Evolutionary conservation across 2,329 filamentous ascomycete genomes (phyloP).

Genomic region (Aspergillus awamori): DNA sequence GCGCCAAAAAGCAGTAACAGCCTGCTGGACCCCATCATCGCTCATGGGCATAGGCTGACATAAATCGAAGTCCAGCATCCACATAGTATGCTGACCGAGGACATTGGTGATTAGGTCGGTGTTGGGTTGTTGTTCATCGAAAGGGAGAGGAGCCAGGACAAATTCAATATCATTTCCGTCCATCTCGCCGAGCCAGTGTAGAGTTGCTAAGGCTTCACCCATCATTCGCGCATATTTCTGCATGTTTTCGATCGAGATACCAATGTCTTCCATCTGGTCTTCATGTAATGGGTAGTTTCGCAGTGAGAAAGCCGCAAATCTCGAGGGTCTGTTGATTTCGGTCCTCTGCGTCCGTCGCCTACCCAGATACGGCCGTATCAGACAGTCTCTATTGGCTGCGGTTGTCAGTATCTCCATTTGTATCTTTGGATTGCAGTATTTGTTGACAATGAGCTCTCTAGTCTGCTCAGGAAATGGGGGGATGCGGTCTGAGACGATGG

Average conservation of each 20-base stretch:
- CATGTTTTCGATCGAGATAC: conserved; percentile 31
- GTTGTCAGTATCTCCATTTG: conserved; percentile 31
- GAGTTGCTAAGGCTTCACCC: conserved; percentile 54
- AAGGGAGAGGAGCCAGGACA: conserved; percentile 45
- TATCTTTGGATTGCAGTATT: conserved; percentile 36
- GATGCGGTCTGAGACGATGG: conserved; percentile 40
- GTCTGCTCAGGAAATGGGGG: conserved; percentile 31
- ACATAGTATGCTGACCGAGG: conserved; percentile 44
- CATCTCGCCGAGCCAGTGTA: conserved; percentile 53
- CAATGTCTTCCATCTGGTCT: conserved; percentile 54
- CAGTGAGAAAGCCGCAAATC: conserved; percentile 40
- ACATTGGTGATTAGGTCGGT: conserved; percentile 11
- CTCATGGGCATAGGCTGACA: conserved; percentile 45
- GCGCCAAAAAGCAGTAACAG: conserved; percentile 48
- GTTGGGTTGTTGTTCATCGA: background rate
- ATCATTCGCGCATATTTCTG: conserved; percentile 48
- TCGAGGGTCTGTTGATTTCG: conserved; percentile 14
- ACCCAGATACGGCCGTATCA: conserved; percentile 56
- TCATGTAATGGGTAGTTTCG: conserved; percentile 55
- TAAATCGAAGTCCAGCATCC: conserved; percentile 55
- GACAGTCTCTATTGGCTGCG: conserved; percentile 48
- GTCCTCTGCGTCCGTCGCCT: conserved; percentile 27
- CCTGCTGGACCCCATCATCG: conserved; percentile 43
- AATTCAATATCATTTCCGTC: conserved; percentile 62
- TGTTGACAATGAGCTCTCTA: conserved; percentile 34